Conservation (phyloP, 2,329 filamentous ascomycete species). For the Celoporthe dispersa region DNA sequence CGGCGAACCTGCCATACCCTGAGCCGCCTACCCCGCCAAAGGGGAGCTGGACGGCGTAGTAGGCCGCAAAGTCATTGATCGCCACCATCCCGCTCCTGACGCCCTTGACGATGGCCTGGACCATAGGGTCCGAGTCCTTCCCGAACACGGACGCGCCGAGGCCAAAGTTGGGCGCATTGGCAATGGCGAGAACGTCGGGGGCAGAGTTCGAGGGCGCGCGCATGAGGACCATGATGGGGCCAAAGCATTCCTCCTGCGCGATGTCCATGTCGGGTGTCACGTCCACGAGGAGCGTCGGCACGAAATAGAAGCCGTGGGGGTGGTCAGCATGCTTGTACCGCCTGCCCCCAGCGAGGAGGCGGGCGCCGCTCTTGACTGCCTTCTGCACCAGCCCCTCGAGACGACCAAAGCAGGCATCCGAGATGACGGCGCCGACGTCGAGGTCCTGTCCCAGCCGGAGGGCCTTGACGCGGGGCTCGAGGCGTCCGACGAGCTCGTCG, state of each 20-base stretch:
- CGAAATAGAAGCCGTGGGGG: slow-evolving; percentile 86
- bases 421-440: slow-evolving; percentile 92
- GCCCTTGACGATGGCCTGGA: slow-evolving; percentile 67
- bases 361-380: slow-evolving; percentile 78
- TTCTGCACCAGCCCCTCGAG: slow-evolving; percentile 78
- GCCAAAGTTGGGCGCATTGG: slow-evolving; percentile 83
- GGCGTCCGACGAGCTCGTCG: slow-evolving; percentile 68
- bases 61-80: slow-evolving; percentile 93
- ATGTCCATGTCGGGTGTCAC: slow-evolving; percentile 86
- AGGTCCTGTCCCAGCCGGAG: slow-evolving; percentile 77
- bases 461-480: slow-evolving; percentile 74
- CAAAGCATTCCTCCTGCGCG: slow-evolving; percentile 90
- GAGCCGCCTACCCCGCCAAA: slow-evolving; percentile 92
- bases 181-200: slow-evolving; percentile 70
- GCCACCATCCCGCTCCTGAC: slow-evolving; percentile 88
- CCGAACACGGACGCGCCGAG: slow-evolving; percentile 92
- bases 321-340: slow-evolving; percentile 73
- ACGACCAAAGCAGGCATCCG: slow-evolving; percentile 71
- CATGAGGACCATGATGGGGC: slow-evolving; percentile 86
- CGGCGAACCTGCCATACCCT: slow-evolving; percentile 91
- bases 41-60: slow-evolving; percentile 90
- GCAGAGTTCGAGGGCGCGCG: slow-evolving; percentile 65
- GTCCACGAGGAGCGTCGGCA: slow-evolving; percentile 87
- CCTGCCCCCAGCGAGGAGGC: slow-evolving; percentile 79
- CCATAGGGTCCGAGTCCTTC: slow-evolving; percentile 59